Conservation (phyloP, 2,329 filamentous ascomycete species). For the Kalmusia sp. region DNA sequence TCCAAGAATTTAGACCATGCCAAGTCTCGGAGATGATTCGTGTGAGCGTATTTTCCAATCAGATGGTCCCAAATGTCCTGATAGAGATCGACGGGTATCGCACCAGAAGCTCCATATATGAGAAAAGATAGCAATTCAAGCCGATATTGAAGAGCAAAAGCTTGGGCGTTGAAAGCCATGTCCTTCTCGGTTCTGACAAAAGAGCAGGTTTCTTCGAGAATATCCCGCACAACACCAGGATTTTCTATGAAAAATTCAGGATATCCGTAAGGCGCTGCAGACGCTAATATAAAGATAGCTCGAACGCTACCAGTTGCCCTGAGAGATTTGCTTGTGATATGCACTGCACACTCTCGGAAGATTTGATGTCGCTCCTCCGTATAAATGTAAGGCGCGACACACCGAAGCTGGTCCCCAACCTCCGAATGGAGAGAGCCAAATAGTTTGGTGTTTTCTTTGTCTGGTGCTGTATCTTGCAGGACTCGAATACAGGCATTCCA, state of each 20-base stretch:
- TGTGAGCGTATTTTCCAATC: conserved; percentile 69
- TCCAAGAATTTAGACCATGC: conserved; percentile 65
- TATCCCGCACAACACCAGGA: conserved; percentile 31
- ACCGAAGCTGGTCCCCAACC: conserved; percentile 66
- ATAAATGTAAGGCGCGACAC: conserved; percentile 65
- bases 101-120: conserved; percentile 66
- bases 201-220: conserved; percentile 49
- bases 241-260: conserved; percentile 32
- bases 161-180: conserved; percentile 18
- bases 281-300: conserved; percentile 54
- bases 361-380: conserved; percentile 67
- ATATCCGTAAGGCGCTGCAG: conserved; percentile 19
- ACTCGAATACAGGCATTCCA: conserved; percentile 69
- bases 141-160: conserved; percentile 38
- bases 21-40: conserved; percentile 65
- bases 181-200: conserved; percentile 37
- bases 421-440: conserved; percentile 69
- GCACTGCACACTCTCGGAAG: conserved; percentile 70
- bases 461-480: conserved; percentile 73
- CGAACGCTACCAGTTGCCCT: conserved; percentile 77
- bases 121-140: conserved; percentile 66
- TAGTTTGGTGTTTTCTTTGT: conserved; percentile 61
- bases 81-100: conserved; percentile 68
- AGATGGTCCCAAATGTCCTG: conserved; percentile 74
- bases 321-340: conserved; percentile 68